Conservation (phyloP, 805 yeast species). For the Torulaspora indica region DNA sequence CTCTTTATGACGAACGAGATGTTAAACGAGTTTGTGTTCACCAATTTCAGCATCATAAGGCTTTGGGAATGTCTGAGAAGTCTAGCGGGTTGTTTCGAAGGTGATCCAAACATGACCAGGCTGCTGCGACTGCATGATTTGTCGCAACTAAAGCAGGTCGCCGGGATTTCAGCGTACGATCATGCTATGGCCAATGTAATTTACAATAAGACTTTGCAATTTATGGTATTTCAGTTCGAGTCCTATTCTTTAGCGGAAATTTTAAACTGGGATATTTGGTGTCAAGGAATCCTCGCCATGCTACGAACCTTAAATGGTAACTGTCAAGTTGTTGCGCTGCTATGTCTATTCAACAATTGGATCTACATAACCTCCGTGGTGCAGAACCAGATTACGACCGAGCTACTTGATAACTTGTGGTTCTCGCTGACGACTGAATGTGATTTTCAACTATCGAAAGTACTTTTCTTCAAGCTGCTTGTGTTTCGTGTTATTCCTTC, state of each 20-base stretch:
- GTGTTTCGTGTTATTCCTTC: constrained; percentile 17
- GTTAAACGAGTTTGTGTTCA: constrained; percentile 24
- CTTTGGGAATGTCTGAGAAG: constrained; percentile 28
- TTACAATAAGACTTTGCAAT: constrained; percentile 28
- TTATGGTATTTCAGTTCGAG: constrained; percentile 22
- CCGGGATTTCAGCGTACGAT: constrained; percentile 30
- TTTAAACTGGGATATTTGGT: constrained; percentile 31
- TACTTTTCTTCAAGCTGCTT: constrained; percentile 18
- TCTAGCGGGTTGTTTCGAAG: constrained; percentile 18
- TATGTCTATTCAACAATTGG: constrained; percentile 33
- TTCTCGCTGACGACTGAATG: constrained; percentile 17
- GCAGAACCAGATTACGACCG: constrained; percentile 9
- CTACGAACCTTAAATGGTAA: constrained; percentile 26
- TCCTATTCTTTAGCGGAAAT: constrained; percentile 11
- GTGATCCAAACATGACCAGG: constrained; percentile 5
- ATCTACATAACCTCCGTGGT: constrained; percentile 16
- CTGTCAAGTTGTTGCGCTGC: constrained; percentile 24
- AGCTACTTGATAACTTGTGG: constrained; percentile 20
- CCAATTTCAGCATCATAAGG: constrained; percentile 24
- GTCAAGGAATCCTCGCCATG: constrained; percentile 24
- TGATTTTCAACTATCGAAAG: constrained; percentile 16
- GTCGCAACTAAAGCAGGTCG: constrained; percentile 19
- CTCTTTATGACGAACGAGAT: constrained; percentile 14
- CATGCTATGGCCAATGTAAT: constrained; percentile 24
- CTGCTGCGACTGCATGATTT: constrained; percentile 26